These are phyloP conservation scores for Didymella pomorum DNA, from an alignment of 2,329 filamentous ascomycete species.

Conservation along the genomic window DNA sequence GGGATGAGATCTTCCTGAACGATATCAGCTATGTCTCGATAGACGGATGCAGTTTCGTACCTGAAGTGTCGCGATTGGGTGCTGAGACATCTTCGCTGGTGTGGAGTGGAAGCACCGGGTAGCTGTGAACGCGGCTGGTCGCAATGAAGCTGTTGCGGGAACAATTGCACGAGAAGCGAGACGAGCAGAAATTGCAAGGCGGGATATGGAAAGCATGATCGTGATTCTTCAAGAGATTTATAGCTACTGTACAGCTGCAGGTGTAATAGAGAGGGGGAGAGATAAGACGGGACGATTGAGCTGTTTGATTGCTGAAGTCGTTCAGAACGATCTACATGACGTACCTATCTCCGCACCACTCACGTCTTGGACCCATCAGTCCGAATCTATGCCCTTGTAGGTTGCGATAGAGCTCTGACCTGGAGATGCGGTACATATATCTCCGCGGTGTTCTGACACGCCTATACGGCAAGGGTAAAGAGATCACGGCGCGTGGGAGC, in stretches of 20 bases:
- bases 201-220: constrained; percentile 39
- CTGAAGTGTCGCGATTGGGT: constrained; percentile 52
- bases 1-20: constrained; percentile 69
- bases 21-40: constrained; percentile 20
- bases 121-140: constrained; percentile 32
- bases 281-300: constrained; percentile 29
- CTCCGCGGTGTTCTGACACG: constrained; percentile 6
- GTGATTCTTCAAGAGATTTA: constrained; percentile 17
- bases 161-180: constrained; percentile 43
- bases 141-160: constrained; percentile 29
- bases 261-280: constrained; percentile 22
- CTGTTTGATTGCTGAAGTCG: constrained; percentile 22
- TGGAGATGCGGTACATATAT: background rate
- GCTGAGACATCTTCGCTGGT: constrained; percentile 43
- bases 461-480: background rate
- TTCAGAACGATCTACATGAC: constrained; percentile 19
- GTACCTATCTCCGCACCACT: constrained; percentile 17
- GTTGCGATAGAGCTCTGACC: constrained; percentile 1
- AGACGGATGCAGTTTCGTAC: constrained; percentile 34
- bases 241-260: constrained; percentile 21
- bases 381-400: constrained; percentile 12
- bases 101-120: constrained; percentile 40
- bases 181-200: constrained; percentile 42
- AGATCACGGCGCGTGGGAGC: constrained; percentile 1
- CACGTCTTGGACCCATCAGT: constrained; percentile 15